A percentile compares a stretch with the other conserved stretches of the same genome.
Conservation (phyloP, 1,284 basidiomycete genomes). For the Chalciporus piperatoides region DNA sequence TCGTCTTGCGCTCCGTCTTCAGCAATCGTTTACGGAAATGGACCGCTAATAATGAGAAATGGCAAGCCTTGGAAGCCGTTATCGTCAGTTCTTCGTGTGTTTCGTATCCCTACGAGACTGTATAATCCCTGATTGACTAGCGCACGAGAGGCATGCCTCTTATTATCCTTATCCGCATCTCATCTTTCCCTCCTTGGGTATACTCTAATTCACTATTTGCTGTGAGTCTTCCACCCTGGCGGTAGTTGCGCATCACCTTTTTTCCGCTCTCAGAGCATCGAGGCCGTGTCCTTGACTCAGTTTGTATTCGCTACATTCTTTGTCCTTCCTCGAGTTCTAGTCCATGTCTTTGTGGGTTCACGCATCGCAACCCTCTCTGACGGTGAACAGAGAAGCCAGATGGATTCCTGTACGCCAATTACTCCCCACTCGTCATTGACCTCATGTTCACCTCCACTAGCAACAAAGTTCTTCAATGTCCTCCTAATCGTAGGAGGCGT, state of each 20-base stretch:
- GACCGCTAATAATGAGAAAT: conserved; percentile 62
- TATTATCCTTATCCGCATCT: conserved; percentile 77
- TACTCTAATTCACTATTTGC: conserved; percentile 78
- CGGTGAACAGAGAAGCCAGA: conserved; percentile 65
- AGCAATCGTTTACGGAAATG: conserved; percentile 50
- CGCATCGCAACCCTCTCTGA: conserved; percentile 73
- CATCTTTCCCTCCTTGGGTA: conserved; percentile 80
- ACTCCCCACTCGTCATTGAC: neutral
- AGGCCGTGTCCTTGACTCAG: conserved; percentile 68
- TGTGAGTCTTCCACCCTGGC: conserved; percentile 40
- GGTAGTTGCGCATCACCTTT: neutral
- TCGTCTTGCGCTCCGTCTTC: conserved; percentile 60
- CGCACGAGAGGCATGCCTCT: conserved; percentile 68
- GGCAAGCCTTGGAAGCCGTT: conserved; percentile 73
- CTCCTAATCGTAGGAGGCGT: conserved; percentile 57
- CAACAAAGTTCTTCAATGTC: conserved; percentile 63
- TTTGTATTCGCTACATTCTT: conserved; percentile 71
- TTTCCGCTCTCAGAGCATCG: conserved; percentile 52
- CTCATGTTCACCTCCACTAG: conserved; percentile 33
- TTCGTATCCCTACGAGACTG: neutral
- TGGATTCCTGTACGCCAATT: conserved; percentile 62
- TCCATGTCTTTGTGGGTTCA: conserved; percentile 77
- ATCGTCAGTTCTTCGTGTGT: conserved; percentile 48
- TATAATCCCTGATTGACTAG: conserved; percentile 35
- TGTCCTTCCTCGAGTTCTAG: conserved; percentile 64